Evolutionary conservation across 225 moss, liverwort and hornwort species (phyloP), one percentile per base, ranked within the genome.

Genomic region (Marchantia paleacea): DNA sequence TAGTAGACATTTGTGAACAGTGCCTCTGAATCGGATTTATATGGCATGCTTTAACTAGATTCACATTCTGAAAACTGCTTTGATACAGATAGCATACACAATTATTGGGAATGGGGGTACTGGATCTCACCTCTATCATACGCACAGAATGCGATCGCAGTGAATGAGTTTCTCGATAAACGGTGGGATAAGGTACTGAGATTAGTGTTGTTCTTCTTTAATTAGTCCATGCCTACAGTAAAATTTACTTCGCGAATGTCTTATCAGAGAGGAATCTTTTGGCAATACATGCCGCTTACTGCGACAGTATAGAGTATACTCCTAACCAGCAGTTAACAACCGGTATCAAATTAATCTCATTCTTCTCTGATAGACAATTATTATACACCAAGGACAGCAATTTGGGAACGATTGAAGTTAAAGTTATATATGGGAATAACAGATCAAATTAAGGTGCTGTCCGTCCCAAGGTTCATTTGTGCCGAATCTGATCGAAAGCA

Each of bases 111-210:
- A 11, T 87, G 87, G 87, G 87, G 87, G 61, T 87, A 84, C 55
- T 87, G 87, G 87, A 80, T 87, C 55, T 87, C 87, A 1, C 87
- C 87, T 8, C 52, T 87, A 52, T 84, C 84, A 51, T 87, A 87
- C 78, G 87, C 84, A 58, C 87, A 87, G 77, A 84, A 87, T 28
- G 84, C 84, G 31, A 87, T 87, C 6, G 79, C 48, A 28, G 82
- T 84, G 52, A 87, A 87, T 57, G 87, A 87, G 55, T 87, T 84
- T 49, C 80, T 82, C 25, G 82, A 61, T 68, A 24, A 20, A 16
- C 84, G 83, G 12, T 87, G 87, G 87, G 52, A 72, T 19, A 69
- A 68, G 74, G 81, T 78, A 50, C n/a, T 66, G 6, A 20, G 6
- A 20, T 47, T 0, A 20, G 30, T 39, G 9, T 16, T 76, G 3